Base-by-base conservation (phyloP, 768 basidiomycete genomes). In the Botryobasidium botryosum region DNA sequence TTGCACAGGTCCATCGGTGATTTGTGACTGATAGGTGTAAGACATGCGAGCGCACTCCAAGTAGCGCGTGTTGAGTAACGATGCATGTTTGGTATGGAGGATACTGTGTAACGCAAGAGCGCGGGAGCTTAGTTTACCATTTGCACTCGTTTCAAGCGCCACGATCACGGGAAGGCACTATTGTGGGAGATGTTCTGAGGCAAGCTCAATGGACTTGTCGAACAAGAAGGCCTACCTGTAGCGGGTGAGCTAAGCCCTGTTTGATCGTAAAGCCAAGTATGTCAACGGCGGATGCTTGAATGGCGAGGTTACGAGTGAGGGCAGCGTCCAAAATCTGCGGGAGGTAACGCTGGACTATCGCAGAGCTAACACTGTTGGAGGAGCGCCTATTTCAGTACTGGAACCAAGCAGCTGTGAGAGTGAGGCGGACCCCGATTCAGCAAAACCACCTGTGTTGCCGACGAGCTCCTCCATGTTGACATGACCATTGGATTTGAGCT, bases 391-490 rank as follows among this genome's bases (percentile, higher is more conserved):
- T 51, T 10, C 47, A 18, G 35, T 8, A 33, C 23, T 13, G 25
- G 38, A 23, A 17, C 6, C 36, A 47, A 31, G 3, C 20, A 15
- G 25, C 1, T 4, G 26, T 6, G 15, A 39, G 21, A n/a, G 8
- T 15, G 8, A 17, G 25, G 50, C 74, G 54, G 61, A 96, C 94
- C 91, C 91, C 5, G 92, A 96, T 53, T 97, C 94, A 0, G 92
- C 88, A 58, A 97, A 92, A 1, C 81, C 87, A 54, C 88, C 82
- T 0, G 88, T 88, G 54, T 92, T 91, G 1, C 94, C 94, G 3
- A 97, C 82, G 6, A 99, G 67, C 54, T 94, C 87, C 0, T 81
- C 80, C 78, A 99, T 90, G 54, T 91, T 75, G 42, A 96, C 75
- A 21, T 20, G 73, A 66, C 5, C 61, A 52, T 20, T 62, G 33